phyloP scores from a whole-genome alignment of 1,139 yeast species.

The Magnusiomyces clavatus region DNA sequence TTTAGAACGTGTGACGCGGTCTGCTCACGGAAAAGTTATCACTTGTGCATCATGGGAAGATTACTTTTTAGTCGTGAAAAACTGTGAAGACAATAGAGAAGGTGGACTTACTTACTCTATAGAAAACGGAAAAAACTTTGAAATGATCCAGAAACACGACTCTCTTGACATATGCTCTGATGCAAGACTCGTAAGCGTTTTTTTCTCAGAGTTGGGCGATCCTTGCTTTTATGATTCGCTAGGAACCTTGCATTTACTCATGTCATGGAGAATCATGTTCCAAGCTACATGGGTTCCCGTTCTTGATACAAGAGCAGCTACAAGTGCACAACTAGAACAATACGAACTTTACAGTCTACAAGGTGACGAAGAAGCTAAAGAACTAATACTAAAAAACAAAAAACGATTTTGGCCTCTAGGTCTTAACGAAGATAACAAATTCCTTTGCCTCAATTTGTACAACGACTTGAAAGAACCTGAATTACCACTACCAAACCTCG shows the following conservation, averaged over 20 bases:
- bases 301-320: slow-evolving; percentile 46
- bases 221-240: slow-evolving; percentile 81
- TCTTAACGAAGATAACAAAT: slow-evolving; percentile 52
- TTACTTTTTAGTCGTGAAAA: slow-evolving; percentile 37
- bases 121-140: slow-evolving; percentile 32
- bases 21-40: slow-evolving; percentile 43
- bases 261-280: slow-evolving; percentile 64
- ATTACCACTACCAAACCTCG: slow-evolving; percentile 64
- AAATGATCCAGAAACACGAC: slow-evolving; percentile 35
- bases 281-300: slow-evolving; percentile 88
- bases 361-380: slow-evolving; percentile 32
- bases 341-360: no score
- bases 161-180: slow-evolving; percentile 28
- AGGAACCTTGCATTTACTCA: slow-evolving; percentile 59
- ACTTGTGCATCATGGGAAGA: slow-evolving; percentile 46
- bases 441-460: slow-evolving; percentile 63
- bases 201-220: slow-evolving; percentile 80
- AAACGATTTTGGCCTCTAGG: slow-evolving; percentile 82
- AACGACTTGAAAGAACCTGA: slow-evolving; percentile 45
- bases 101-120: slow-evolving; percentile 30
- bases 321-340: slow-evolving; percentile 18
- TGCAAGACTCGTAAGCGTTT: slow-evolving; percentile 42
- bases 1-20: slow-evolving; percentile 43
- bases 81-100: slow-evolving; percentile 21
- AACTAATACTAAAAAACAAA: not conserved